phyloP scores from a whole-genome alignment of 2,329 filamentous ascomycete genomes.

The Ophiostoma sp. region DNA sequence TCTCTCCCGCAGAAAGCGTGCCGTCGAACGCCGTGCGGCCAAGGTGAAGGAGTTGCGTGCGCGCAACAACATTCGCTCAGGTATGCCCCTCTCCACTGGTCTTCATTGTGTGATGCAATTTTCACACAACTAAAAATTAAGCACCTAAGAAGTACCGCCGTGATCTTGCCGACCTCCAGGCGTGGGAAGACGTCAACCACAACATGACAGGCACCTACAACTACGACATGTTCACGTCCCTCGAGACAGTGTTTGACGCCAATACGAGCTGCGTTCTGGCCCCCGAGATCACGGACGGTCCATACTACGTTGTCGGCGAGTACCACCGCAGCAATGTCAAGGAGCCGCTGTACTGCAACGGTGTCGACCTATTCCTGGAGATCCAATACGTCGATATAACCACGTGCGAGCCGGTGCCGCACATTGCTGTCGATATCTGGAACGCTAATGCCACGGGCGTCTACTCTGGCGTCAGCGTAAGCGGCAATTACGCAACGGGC shows the following conservation, averaged over 20 bases:
- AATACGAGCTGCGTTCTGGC: conserved; percentile 10
- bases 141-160: conserved; percentile 6
- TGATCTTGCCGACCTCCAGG: neutral
- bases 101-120: no score
- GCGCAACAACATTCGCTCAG: neutral
- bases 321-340: conserved; percentile 44
- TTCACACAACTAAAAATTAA: neutral
- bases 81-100: no score
- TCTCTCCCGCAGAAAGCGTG: conserved; percentile 1
- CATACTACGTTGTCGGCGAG: conserved; percentile 49
- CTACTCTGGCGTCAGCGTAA: conserved; percentile 24
- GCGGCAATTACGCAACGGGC: conserved; percentile 32
- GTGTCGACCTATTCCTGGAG: conserved; percentile 46
- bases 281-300: conserved; percentile 31
- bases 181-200: conserved; percentile 10
- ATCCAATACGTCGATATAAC: conserved; percentile 50
- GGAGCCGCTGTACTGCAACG: conserved; percentile 38
- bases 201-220: conserved; percentile 6
- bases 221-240: conserved; percentile 10
- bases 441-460: conserved; percentile 39
- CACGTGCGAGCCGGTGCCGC: conserved; percentile 47
- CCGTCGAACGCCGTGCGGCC: neutral
- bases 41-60: conserved; percentile 8
- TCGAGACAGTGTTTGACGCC: conserved; percentile 12
- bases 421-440: conserved; percentile 50